These are phyloP conservation scores for Blastocystis sp. DNA, from an alignment of 352 stramenopile genomes.

Conservation along the genomic window DNA sequence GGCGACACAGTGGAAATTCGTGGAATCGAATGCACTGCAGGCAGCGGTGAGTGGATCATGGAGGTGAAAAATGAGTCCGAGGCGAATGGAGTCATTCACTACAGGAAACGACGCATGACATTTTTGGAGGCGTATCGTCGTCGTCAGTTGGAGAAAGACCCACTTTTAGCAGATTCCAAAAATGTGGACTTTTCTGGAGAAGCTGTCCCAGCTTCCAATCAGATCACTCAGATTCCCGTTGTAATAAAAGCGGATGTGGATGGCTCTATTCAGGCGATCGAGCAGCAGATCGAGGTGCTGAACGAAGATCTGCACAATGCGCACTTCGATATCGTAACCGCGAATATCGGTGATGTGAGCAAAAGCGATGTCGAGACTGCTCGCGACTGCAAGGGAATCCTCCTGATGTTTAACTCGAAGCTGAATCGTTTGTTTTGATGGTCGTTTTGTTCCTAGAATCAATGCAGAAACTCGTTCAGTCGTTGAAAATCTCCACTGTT, in stretches of 20 bases:
- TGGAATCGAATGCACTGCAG: constrained; percentile 76
- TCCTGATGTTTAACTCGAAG: constrained; percentile 82
- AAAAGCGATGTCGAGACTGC: constrained; percentile 78
- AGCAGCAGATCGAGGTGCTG: constrained; percentile 58
- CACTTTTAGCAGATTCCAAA: background rate
- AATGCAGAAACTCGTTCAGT: constrained; percentile 15
- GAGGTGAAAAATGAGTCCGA: constrained; percentile 62
- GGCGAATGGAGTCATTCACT: background rate
- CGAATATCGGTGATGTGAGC: constrained; percentile 69
- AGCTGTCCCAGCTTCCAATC: background rate
- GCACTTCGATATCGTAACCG: constrained; percentile 68
- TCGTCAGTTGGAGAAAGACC: constrained; percentile 70
- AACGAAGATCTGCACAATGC: constrained; percentile 75
- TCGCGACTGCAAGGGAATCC: constrained; percentile 73
- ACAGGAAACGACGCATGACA: background rate
- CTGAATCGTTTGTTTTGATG: constrained; percentile 72
- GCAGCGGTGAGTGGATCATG: constrained; percentile 74
- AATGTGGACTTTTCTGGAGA: background rate
- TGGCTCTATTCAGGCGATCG: constrained; percentile 77
- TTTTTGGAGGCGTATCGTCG: background rate
- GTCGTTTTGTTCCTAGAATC: background rate
- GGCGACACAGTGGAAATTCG: constrained; percentile 82
- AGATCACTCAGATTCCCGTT: constrained; percentile 78
- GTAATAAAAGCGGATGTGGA: constrained; percentile 96
- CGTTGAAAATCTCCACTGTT: background rate